Evolutionary conservation across 192 early-diverging fungal species (phyloP).

Genomic region (Linderina pennispora): DNA sequence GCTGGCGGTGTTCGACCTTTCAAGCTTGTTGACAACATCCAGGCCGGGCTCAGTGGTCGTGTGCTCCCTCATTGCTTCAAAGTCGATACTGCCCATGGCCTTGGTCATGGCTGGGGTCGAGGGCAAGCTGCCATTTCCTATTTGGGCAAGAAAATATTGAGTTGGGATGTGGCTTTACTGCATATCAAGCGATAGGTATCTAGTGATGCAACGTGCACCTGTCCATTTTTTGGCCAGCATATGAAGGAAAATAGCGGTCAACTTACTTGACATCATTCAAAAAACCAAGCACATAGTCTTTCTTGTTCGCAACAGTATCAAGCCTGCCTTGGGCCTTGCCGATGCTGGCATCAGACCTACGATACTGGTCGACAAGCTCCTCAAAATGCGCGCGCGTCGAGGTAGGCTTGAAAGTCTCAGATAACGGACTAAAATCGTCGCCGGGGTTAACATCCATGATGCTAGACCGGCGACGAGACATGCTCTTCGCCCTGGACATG

Average conservation of each 20-base stretch:
- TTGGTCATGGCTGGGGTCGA: slow-evolving; percentile 15
- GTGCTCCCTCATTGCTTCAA: slow-evolving; percentile 27
- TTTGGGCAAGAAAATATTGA: too few relatives aligned
- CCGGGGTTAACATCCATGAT: slow-evolving; percentile 31
- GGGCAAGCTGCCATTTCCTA: slow-evolving; percentile 19
- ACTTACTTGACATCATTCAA: slow-evolving; percentile 13
- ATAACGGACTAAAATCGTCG: slow-evolving; percentile 14
- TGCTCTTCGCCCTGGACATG: too few relatives aligned
- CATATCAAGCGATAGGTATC: too few relatives aligned
- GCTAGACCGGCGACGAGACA: slow-evolving; percentile 10
- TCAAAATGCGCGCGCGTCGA: slow-evolving; percentile 43
- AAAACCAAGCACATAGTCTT: slow-evolving; percentile 16
- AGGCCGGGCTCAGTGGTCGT: slow-evolving; percentile 36
- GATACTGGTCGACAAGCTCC: slow-evolving; percentile 39
- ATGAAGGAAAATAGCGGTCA: too few relatives aligned
- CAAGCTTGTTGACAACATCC: slow-evolving; percentile 29
- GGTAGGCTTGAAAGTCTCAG: slow-evolving; percentile 24
- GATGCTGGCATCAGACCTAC: slow-evolving; percentile 15
- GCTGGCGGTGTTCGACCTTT: slow-evolving; percentile 17
- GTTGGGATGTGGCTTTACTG: too few relatives aligned
- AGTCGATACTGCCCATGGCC: slow-evolving; percentile 17
- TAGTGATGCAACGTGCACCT: too few relatives aligned
- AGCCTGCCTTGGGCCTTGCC: slow-evolving; percentile 15
- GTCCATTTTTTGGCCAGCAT: background rate
- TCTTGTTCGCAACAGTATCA: slow-evolving; percentile 14